A percentile compares a stretch with the other conserved stretches of the same genome.
Evolutionary conservation across 257 asterid genomes (phyloP).

Genomic region (Solanum pinnatisectum): DNA sequence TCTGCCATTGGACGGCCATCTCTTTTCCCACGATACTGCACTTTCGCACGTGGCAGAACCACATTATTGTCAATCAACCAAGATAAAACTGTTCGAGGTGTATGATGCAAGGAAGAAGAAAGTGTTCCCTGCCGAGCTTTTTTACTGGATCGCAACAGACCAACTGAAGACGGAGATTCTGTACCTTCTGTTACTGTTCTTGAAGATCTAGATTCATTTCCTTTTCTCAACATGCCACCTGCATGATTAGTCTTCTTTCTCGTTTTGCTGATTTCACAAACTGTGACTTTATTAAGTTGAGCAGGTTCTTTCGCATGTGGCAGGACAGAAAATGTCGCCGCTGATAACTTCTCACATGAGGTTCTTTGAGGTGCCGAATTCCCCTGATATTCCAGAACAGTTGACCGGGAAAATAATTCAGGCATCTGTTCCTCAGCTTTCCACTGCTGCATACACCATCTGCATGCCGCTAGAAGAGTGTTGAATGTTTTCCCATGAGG

Average conservation of each 20-base stretch:
- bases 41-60: constrained; percentile 49
- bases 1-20: constrained; percentile 23
- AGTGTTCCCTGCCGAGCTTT: constrained; percentile 24
- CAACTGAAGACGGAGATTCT: constrained; percentile 22
- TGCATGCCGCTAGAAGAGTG: constrained; percentile 41
- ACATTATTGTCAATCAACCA: constrained; percentile 64
- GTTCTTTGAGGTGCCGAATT: neutral
- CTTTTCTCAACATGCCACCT: constrained; percentile 22
- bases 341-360: constrained; percentile 5
- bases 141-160: constrained; percentile 36
- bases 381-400: constrained; percentile 3
- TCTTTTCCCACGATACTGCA: constrained; percentile 28
- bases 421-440: neutral
- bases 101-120: constrained; percentile 32
- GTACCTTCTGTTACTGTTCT: constrained; percentile 12
- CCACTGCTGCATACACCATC: constrained; percentile 10
- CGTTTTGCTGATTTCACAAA: neutral
- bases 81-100: constrained; percentile 57
- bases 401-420: constrained; percentile 7
- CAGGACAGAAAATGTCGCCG: neutral
- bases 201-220: constrained; percentile 10
- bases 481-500: constrained; percentile 24
- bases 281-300: constrained; percentile 12
- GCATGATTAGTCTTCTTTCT: constrained; percentile 20
- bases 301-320: constrained; percentile 15